Conservation (phyloP, 148 eudicot genomes). For the Amaranthus hypochondriacus region DNA sequence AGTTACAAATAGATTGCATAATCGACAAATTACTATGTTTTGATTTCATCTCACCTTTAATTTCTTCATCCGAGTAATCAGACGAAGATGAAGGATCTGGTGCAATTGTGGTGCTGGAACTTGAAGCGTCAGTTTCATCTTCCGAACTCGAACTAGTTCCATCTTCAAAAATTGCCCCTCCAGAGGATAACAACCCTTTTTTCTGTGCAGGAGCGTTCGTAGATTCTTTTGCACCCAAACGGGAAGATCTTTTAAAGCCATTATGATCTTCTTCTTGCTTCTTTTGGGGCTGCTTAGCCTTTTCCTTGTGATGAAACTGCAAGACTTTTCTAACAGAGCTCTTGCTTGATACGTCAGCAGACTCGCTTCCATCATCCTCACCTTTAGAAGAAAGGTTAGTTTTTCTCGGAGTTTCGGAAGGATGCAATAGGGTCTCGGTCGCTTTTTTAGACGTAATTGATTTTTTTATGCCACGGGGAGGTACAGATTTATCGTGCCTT, state of each 20-base stretch:
- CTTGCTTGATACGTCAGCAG: constrained; percentile 20
- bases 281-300: constrained; percentile 24
- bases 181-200: constrained; percentile 37
- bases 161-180: constrained; percentile 48
- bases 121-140: constrained; percentile 34
- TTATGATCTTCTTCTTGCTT: constrained; percentile 12
- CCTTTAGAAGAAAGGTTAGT: background rate
- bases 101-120: constrained; percentile 47
- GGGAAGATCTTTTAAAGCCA: constrained; percentile 26
- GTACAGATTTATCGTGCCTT: background rate
- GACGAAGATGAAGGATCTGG: constrained; percentile 45
- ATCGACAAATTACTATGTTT: constrained; percentile 28
- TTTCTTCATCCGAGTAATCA: constrained; percentile 44
- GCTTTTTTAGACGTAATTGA: constrained; percentile 20
- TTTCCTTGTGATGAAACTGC: constrained; percentile 13
- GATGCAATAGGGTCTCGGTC: constrained; percentile 4
- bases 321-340: constrained; percentile 18
- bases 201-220: constrained; percentile 29
- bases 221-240: constrained; percentile 18
- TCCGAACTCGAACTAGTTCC: constrained; percentile 49
- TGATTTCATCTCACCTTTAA: constrained; percentile 28
- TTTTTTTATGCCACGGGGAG: constrained; percentile 4
- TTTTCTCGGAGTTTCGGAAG: background rate
- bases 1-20: background rate
- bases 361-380: constrained; percentile 6